These are phyloP conservation scores for Sequoiadendron giganteum DNA, from an alignment of 75 land plant genomes.

Conservation along the genomic window DNA sequence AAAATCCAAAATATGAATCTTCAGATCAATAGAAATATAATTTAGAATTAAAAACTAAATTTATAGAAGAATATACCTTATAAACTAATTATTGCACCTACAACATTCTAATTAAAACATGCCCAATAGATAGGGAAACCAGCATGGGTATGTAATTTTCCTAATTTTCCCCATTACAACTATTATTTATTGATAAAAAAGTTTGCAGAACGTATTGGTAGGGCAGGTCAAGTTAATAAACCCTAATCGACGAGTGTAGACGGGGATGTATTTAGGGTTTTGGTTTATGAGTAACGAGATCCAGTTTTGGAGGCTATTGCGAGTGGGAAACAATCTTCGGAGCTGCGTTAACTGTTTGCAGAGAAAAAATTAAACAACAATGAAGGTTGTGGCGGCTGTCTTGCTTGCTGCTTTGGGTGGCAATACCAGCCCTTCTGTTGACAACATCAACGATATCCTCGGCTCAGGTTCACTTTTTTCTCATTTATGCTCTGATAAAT, in stretches of 20 bases:
- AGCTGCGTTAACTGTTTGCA: background rate
- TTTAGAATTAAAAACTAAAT: no score
- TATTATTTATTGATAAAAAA: no score
- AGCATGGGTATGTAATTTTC: no score
- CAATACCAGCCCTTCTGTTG: slow-evolving; percentile 38
- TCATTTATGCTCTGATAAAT: background rate
- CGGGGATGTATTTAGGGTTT: background rate
- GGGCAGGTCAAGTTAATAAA: background rate
- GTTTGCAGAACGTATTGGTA: background rate
- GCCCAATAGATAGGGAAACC: no score
- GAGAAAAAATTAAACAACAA: background rate
- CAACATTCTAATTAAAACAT: no score
- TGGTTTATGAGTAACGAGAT: background rate
- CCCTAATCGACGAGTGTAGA: background rate
- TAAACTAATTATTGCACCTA: no score
- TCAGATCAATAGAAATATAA: no score
- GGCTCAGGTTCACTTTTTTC: slow-evolving; percentile 29
- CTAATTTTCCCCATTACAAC: no score
- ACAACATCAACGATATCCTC: slow-evolving; percentile 45
- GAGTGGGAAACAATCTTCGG: background rate
- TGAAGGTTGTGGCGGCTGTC: slow-evolving; percentile 57
- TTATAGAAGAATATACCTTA: no score
- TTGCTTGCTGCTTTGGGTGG: slow-evolving; percentile 59
- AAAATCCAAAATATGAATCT: no score
- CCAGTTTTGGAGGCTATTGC: background rate